Evolutionary conservation across 2,329 filamentous ascomycete genomes (phyloP).

Genomic region (Diaporthe citriasiana): DNA sequence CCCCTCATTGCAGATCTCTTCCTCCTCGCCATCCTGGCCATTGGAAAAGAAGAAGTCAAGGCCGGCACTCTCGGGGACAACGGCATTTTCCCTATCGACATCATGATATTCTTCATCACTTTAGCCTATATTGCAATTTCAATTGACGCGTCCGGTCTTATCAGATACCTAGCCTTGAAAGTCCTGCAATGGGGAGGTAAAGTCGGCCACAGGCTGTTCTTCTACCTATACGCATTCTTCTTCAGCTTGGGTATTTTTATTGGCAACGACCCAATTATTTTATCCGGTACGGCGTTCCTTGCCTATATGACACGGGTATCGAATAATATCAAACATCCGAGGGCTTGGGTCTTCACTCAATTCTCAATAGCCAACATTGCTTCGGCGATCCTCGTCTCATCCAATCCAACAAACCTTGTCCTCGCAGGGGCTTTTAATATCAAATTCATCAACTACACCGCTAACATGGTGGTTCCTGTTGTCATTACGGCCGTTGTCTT

Average conservation of each 20-base stretch:
- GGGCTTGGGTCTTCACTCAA: conserved; percentile 81
- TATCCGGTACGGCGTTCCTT: conserved; percentile 81
- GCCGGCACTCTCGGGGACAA: conserved; percentile 77
- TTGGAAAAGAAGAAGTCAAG: conserved; percentile 74
- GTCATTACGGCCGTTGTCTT: conserved; percentile 76
- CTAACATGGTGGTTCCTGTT: conserved; percentile 81
- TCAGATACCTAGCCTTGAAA: conserved; percentile 78
- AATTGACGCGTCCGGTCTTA: conserved; percentile 82
- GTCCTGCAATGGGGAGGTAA: conserved; percentile 77
- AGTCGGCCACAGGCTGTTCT: conserved; percentile 76
- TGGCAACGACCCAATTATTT: conserved; percentile 81
- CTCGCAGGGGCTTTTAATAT: conserved; percentile 80
- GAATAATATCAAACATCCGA: conserved; percentile 77
- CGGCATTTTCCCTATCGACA: conserved; percentile 77
- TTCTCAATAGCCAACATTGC: conserved; percentile 81
- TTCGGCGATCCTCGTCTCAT: conserved; percentile 82
- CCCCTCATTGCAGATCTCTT: conserved; percentile 80
- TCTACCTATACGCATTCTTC: conserved; percentile 82
- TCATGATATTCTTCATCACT: conserved; percentile 83
- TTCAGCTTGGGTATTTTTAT: conserved; percentile 77
- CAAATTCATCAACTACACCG: conserved; percentile 80
- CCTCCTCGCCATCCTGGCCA: conserved; percentile 78
- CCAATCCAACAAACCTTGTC: conserved; percentile 83
- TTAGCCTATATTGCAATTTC: conserved; percentile 83
- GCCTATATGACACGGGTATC: conserved; percentile 84